These are phyloP conservation scores for Dissoconium aciculare DNA, from an alignment of 2,329 filamentous ascomycete genomes.

Conservation along the genomic window DNA sequence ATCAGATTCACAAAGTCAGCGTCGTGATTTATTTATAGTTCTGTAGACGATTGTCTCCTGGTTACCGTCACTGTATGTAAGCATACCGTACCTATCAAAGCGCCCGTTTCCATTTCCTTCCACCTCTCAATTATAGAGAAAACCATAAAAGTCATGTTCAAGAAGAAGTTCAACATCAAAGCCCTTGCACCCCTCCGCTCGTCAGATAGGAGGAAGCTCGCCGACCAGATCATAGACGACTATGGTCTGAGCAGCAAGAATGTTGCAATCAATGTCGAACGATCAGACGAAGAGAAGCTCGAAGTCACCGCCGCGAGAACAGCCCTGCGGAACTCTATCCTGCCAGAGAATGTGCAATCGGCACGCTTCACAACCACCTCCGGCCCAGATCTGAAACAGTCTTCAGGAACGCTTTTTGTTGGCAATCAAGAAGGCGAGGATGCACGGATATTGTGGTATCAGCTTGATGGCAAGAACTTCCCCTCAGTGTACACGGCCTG, in stretches of 20 bases:
- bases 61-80: too few relatives aligned
- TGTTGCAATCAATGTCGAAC: slow-evolving; percentile 13
- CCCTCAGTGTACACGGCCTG: slow-evolving; percentile 50
- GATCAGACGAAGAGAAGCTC: slow-evolving; percentile 29
- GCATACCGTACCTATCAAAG: too few relatives aligned
- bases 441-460: slow-evolving; percentile 49
- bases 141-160: slow-evolving; percentile 26
- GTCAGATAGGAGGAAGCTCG: slow-evolving; percentile 51
- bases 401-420: slow-evolving; percentile 50
- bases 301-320: slow-evolving; percentile 33
- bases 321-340: slow-evolving; percentile 41
- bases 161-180: slow-evolving; percentile 41
- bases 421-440: slow-evolving; percentile 43
- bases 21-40: too few relatives aligned
- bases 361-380: slow-evolving; percentile 51
- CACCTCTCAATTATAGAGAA: too few relatives aligned
- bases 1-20: too few relatives aligned
- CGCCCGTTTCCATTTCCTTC: too few relatives aligned
- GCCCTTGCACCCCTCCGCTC: slow-evolving; percentile 50
- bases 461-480: slow-evolving; percentile 42
- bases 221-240: slow-evolving; percentile 51
- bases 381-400: slow-evolving; percentile 45
- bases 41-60: too few relatives aligned
- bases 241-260: slow-evolving; percentile 33
- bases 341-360: slow-evolving; percentile 48